A percentile compares a stretch with the other conserved stretches of the same genome.
These are phyloP conservation scores for Gossypium longicalyx DNA, from an alignment of 345 rosid genomes.

Conservation along the genomic window DNA sequence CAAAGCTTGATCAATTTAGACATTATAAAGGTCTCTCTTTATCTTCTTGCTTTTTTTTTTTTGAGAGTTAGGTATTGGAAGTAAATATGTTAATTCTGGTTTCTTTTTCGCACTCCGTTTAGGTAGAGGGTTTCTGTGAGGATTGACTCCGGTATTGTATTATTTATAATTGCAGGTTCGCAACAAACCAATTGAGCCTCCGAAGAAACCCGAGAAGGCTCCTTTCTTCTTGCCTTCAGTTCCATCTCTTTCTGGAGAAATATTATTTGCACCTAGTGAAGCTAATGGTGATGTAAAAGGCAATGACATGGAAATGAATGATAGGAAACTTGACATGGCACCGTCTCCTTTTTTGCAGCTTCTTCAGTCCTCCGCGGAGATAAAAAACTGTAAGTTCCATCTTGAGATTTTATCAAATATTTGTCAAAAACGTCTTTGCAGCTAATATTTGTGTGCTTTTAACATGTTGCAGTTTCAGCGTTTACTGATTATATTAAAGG, in stretches of 20 bases:
- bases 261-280: slow-evolving; percentile 61
- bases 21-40: slow-evolving; percentile 68
- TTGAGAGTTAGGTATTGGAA: not conserved
- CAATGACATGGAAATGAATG: slow-evolving; percentile 28
- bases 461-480: slow-evolving; percentile 46
- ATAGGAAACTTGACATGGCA: slow-evolving; percentile 31
- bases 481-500: slow-evolving; percentile 83
- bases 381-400: slow-evolving; percentile 50
- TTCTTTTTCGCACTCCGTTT: not conserved
- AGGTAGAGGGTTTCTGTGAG: not conserved
- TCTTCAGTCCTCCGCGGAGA: slow-evolving; percentile 53
- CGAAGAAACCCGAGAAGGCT: slow-evolving; percentile 81
- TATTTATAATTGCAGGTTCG: not conserved
- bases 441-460: slow-evolving; percentile 20
- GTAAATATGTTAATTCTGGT: not conserved
- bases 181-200: slow-evolving; percentile 43
- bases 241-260: slow-evolving; percentile 86
- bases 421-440: not conserved
- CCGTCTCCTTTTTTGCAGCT: slow-evolving; percentile 49
- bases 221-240: slow-evolving; percentile 88
- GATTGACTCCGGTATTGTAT: not conserved
- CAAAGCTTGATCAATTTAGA: slow-evolving; percentile 92
- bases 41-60: not conserved
- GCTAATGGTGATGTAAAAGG: slow-evolving; percentile 18
- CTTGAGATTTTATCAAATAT: not conserved